Percentiles rank a stretch among this genome's conserved stretches.
phyloP scores from a whole-genome alignment of 75 land plant species.

The Selaginella moellendorffii region DNA sequence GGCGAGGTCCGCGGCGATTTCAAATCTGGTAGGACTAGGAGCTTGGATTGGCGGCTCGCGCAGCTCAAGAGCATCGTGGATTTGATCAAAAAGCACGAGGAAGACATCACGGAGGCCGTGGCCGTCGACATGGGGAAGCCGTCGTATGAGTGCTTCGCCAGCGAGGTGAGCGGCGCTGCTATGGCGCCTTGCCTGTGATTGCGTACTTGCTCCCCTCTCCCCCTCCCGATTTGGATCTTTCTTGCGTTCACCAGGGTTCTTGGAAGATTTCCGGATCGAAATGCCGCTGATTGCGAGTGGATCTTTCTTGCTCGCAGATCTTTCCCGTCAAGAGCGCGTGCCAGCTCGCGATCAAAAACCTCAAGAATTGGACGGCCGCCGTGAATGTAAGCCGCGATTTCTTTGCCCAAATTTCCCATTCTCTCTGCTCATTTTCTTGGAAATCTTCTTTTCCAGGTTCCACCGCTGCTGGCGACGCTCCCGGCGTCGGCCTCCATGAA shows the following conservation, averaged over 20 bases:
- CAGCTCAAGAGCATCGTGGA: not conserved
- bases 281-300: not conserved
- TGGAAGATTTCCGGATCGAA: too few relatives aligned
- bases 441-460: not conserved
- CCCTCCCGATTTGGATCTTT: not conserved
- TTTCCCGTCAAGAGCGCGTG: not conserved
- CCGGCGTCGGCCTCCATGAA: not conserved
- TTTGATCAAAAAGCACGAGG: constrained; percentile 1
- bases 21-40: not conserved
- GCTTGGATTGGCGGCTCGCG: not conserved
- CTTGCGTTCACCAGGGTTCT: too few relatives aligned
- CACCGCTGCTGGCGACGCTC: not conserved
- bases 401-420: not conserved
- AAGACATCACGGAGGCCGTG: constrained; percentile 2
- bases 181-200: not conserved
- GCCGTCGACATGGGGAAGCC: not conserved
- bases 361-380: constrained; percentile 5
- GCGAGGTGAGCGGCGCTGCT: not conserved
- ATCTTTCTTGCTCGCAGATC: not conserved
- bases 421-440: not conserved
- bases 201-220: not conserved
- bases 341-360: not conserved
- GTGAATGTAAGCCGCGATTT: not conserved
- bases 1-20: not conserved
- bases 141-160: not conserved